These are phyloP conservation scores for Pseudoscleropodium purum DNA, from an alignment of 225 moss, liverwort and hornwort genomes.

Conservation along the genomic window DNA sequence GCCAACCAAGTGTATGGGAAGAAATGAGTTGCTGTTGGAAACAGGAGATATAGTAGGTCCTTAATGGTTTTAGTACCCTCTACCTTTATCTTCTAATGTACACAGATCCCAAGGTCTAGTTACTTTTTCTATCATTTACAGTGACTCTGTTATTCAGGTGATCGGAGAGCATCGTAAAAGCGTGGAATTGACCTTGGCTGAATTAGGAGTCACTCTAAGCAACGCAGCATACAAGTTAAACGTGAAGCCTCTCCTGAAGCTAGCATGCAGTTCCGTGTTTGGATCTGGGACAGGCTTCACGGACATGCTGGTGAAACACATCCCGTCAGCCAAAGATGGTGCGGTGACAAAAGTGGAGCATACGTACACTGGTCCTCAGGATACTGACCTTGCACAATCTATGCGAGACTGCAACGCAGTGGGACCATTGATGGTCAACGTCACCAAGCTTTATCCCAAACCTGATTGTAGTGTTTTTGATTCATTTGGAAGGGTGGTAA, in stretches of 20 bases:
- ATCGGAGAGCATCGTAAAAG: conserved; percentile 91
- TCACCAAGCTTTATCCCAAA: conserved; percentile 90
- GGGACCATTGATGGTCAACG: conserved; percentile 90
- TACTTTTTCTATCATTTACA: not conserved
- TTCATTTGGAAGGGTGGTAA: conserved; percentile 84
- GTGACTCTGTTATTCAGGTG: conserved; percentile 23
- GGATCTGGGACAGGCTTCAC: conserved; percentile 85
- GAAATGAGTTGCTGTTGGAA: not conserved
- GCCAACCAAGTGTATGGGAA: not conserved
- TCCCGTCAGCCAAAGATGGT: conserved; percentile 82
- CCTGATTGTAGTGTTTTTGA: conserved; percentile 96
- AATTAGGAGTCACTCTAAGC: conserved; percentile 83
- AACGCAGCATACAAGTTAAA: conserved; percentile 90
- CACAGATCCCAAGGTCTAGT: not conserved
- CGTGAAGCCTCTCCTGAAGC: conserved; percentile 85
- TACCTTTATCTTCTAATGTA: not conserved
- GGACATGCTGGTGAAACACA: conserved; percentile 97
- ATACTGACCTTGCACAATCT: conserved; percentile 59
- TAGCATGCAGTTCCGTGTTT: conserved; percentile 93
- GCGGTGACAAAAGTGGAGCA: conserved; percentile 81
- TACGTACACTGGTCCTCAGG: conserved; percentile 83
- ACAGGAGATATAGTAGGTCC: not conserved
- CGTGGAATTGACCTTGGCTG: conserved; percentile 72
- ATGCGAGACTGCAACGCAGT: conserved; percentile 82
- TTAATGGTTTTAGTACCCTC: not conserved